Conservation (phyloP, 768 basidiomycete genomes). For the Xerocomellus dryophilus region DNA sequence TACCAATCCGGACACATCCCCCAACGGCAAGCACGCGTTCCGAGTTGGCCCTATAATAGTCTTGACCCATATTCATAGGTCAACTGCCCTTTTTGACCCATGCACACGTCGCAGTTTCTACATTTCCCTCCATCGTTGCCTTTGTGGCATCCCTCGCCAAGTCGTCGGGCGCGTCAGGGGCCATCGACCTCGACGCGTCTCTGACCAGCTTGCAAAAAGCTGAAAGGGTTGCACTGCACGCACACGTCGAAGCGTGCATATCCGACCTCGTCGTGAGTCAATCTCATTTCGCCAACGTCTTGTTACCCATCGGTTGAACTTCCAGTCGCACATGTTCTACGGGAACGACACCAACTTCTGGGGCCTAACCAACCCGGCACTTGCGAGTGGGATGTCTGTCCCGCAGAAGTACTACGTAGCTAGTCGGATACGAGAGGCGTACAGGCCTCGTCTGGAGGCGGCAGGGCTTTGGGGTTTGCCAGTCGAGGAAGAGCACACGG, state of each 20-base stretch:
- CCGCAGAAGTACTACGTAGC: conserved; percentile 79
- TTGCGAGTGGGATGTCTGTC: conserved; percentile 56
- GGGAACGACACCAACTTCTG: conserved; percentile 62
- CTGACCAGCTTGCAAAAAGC: conserved; percentile 49
- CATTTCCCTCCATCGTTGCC: conserved; percentile 59
- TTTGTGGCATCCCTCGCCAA: conserved; percentile 55
- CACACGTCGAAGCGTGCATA: conserved; percentile 62
- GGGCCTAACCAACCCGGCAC: conserved; percentile 48
- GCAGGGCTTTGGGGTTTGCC: conserved; percentile 59
- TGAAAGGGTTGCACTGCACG: conserved; percentile 57
- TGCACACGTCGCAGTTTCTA: conserved; percentile 47
- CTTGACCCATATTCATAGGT: conserved; percentile 41
- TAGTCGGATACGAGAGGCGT: conserved; percentile 52
- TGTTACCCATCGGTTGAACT: conserved; percentile 6
- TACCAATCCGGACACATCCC: conserved; percentile 68
- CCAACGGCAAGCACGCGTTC: conserved; percentile 51
- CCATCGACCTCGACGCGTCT: conserved; percentile 46
- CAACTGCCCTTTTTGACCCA: conserved; percentile 71
- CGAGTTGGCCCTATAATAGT: neutral
- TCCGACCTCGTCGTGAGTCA: conserved; percentile 68
- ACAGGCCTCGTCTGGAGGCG: conserved; percentile 56
- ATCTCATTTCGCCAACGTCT: neutral
- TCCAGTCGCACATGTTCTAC: conserved; percentile 62
- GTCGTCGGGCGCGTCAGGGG: conserved; percentile 27
- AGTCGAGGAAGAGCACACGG: conserved; percentile 40